phyloP scores from a whole-genome alignment of 306 rosid genomes.

The Begonia peltatifolia region DNA sequence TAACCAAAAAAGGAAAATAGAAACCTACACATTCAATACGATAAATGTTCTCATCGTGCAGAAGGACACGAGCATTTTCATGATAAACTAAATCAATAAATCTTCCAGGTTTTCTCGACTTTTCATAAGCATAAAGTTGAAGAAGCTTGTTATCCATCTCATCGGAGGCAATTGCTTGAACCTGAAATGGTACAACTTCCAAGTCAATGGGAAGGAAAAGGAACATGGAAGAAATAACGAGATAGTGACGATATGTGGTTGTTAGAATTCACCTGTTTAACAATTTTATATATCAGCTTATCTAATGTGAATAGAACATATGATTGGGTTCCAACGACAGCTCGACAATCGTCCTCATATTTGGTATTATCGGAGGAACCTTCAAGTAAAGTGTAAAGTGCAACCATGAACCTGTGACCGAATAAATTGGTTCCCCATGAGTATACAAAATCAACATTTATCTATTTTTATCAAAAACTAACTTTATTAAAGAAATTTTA shows the following conservation, averaged over 20 bases:
- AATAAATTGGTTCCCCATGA: constrained; percentile 10
- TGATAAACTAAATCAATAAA: constrained; percentile 80
- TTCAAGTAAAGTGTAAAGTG: constrained; percentile 85
- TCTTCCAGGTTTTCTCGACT: constrained; percentile 70
- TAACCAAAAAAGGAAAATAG: constrained; percentile 9
- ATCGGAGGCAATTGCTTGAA: constrained; percentile 69
- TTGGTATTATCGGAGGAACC: constrained; percentile 96
- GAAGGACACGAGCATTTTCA: constrained; percentile 92
- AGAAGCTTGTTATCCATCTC: constrained; percentile 96
- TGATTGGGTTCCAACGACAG: constrained; percentile 90
- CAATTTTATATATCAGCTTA: constrained; percentile 90
- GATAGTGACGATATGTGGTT: constrained; percentile 2
- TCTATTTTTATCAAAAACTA: background rate
- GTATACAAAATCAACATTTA: constrained; percentile 6
- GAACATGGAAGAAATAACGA: constrained; percentile 3
- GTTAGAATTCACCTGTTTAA: constrained; percentile 57
- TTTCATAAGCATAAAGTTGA: constrained; percentile 78
- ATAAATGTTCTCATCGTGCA: constrained; percentile 92
- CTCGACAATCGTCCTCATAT: constrained; percentile 99
- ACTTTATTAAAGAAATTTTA: too few relatives aligned
- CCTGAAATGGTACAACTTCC: constrained; percentile 32
- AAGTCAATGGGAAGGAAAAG: constrained; percentile 2
- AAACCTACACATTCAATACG: constrained; percentile 76
- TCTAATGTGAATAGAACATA: constrained; percentile 89
- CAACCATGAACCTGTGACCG: constrained; percentile 71